phyloP scores from a whole-genome alignment of 129 eudicot species.

The Daucus carota region DNA sequence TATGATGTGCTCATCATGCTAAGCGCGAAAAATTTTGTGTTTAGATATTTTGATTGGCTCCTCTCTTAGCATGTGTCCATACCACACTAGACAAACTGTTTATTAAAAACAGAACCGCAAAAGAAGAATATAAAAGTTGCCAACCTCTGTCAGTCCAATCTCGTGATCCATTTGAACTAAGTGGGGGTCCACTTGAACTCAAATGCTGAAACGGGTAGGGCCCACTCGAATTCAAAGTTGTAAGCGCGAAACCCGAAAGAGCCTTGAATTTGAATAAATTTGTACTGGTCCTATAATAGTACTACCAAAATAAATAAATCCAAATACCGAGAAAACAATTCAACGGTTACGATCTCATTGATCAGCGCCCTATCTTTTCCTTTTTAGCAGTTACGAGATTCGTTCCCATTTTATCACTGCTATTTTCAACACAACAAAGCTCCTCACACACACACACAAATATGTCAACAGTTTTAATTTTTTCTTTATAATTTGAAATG shows the following conservation, averaged over 20 bases:
- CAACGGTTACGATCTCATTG: not conserved
- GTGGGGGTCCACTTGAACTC: not conserved
- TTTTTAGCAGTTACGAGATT: not conserved
- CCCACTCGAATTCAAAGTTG: not conserved
- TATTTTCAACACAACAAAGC: no score
- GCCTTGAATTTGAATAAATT: not conserved
- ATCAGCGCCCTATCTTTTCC: not conserved
- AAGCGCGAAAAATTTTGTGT: no score
- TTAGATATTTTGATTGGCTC: no score
- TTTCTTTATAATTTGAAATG: no score
- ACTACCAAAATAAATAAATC: not conserved
- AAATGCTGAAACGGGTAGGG: not conserved
- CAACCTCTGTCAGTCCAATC: no score
- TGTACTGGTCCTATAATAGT: not conserved
- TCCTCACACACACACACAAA: no score
- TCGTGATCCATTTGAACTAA: not conserved
- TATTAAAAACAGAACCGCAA: no score
- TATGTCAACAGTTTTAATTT: no score
- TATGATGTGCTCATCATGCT: no score
- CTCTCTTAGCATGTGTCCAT: no score
- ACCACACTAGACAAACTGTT: no score
- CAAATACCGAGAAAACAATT: not conserved
- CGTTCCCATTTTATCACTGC: not conserved
- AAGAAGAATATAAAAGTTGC: no score
- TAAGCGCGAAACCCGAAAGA: not conserved